phyloP scores from a whole-genome alignment of 2,329 filamentous ascomycete species.

The Talaromyces sp. region DNA sequence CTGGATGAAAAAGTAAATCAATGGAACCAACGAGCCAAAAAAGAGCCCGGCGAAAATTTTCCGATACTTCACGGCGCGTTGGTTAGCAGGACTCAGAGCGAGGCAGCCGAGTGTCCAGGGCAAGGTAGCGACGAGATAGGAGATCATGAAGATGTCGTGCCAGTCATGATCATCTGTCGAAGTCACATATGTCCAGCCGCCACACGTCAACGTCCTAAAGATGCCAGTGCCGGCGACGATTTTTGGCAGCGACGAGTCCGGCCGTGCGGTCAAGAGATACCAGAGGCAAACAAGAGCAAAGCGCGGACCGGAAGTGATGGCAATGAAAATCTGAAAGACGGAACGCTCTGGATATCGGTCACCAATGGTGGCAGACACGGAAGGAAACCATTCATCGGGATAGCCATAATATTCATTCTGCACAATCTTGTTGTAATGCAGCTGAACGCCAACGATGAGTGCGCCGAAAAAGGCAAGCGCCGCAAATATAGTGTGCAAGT shows the following conservation, averaged over 20 bases:
- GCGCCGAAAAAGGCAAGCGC: constrained; percentile 84
- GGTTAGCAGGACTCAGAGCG: constrained; percentile 77
- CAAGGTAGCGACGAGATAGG: constrained; percentile 86
- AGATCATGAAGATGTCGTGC: constrained; percentile 99
- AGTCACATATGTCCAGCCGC: constrained; percentile 97
- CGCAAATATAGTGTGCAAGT: constrained; percentile 75
- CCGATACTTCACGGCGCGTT: constrained; percentile 76
- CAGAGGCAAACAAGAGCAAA: constrained; percentile 87
- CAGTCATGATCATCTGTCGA: constrained; percentile 97
- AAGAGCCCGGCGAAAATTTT: constrained; percentile 79
- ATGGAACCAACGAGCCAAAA: constrained; percentile 81
- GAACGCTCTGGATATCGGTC: constrained; percentile 95
- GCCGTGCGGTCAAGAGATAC: constrained; percentile 80
- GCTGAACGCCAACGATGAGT: constrained; percentile 68
- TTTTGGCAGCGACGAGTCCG: constrained; percentile 70
- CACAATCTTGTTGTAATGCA: constrained; percentile 97
- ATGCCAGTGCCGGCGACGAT: constrained; percentile 74
- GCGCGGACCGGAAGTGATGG: constrained; percentile 87
- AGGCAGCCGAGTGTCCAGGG: constrained; percentile 94
- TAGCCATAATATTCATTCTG: constrained; percentile 95
- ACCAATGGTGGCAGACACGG: constrained; percentile 92
- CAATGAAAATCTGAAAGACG: constrained; percentile 96
- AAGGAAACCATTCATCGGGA: constrained; percentile 93
- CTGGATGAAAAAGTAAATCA: constrained; percentile 97
- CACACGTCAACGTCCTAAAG: constrained; percentile 86